A percentile compares a stretch with the other conserved stretches of the same genome.
Evolutionary conservation across 768 basidiomycete species (phyloP).

Genomic region (Filobasidium wieringae): DNA sequence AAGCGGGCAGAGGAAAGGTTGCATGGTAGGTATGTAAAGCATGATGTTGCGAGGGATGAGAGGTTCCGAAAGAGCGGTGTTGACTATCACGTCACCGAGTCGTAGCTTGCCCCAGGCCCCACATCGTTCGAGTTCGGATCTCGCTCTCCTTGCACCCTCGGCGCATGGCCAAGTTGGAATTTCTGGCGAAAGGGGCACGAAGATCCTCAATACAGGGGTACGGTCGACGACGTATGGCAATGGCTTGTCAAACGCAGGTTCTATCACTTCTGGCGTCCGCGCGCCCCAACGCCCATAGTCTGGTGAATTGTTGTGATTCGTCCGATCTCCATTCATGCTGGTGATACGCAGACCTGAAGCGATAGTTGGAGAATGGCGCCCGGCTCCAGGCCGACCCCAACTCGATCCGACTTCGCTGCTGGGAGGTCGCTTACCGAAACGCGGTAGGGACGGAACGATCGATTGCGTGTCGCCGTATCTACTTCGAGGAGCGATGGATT

Average conservation of each 20-base stretch:
- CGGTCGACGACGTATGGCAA: conserved; percentile 28
- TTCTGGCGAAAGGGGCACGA: conserved; percentile 30
- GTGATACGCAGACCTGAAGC: conserved; percentile 7
- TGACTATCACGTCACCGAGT: conserved; percentile 33
- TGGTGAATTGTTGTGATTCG: conserved; percentile 4
- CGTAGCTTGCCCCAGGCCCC: conserved; percentile 27
- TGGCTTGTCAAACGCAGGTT: conserved; percentile 33
- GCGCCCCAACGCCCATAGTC: neutral
- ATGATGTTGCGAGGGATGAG: conserved; percentile 28
- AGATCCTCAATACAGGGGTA: conserved; percentile 32
- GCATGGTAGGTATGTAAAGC: conserved; percentile 29
- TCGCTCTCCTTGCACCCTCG: conserved; percentile 25
- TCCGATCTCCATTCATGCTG: conserved; percentile 8
- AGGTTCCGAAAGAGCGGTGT: conserved; percentile 29
- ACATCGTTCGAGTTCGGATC: conserved; percentile 34
- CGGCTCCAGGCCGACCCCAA: neutral
- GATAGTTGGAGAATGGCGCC: conserved; percentile 7
- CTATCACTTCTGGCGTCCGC: conserved; percentile 8
- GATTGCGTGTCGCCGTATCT: neutral
- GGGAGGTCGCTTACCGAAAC: conserved; percentile 4
- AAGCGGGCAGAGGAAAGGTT: conserved; percentile 32
- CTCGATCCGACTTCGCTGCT: neutral
- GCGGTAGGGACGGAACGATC: neutral
- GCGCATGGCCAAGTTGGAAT: conserved; percentile 33
- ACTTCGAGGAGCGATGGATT: conserved; percentile 6